These are phyloP conservation scores for Solanum piurae DNA, from an alignment of 257 asterid genomes.

Conservation along the genomic window DNA sequence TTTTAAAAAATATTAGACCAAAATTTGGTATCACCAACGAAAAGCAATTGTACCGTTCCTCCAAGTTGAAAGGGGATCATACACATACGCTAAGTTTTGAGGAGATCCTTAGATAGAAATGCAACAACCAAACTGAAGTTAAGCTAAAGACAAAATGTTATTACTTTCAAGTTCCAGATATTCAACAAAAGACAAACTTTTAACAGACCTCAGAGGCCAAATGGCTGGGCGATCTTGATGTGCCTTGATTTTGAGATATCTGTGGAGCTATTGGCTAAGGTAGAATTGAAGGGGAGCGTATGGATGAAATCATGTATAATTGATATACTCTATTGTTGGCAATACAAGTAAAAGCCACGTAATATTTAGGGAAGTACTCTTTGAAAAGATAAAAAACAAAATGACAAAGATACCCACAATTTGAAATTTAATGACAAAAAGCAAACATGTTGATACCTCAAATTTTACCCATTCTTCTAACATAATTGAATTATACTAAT, in stretches of 20 bases:
- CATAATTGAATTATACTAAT: no score
- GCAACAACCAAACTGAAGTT: slow-evolving; percentile 20
- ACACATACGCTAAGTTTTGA: slow-evolving; percentile 15
- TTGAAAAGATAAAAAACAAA: background rate
- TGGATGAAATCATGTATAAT: no score
- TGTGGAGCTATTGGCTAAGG: slow-evolving; percentile 49
- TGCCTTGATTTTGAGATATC: slow-evolving; percentile 36
- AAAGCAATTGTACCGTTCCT: slow-evolving; percentile 24
- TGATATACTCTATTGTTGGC: background rate
- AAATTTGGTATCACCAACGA: background rate
- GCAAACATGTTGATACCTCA: background rate
- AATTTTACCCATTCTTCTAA: background rate
- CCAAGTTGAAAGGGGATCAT: slow-evolving; percentile 25
- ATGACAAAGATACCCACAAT: background rate
- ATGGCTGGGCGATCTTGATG: slow-evolving; percentile 33
- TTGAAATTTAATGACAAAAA: background rate
- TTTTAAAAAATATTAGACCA: no score
- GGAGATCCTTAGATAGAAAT: slow-evolving; percentile 36
- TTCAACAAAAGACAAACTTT: slow-evolving; percentile 9
- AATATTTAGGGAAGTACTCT: background rate
- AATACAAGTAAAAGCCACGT: background rate
- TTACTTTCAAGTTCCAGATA: background rate
- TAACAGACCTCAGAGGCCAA: slow-evolving; percentile 36
- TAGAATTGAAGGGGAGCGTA: slow-evolving; percentile 55
- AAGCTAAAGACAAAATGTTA: slow-evolving; percentile 5